Base-by-base conservation (phyloP, 2,329 filamentous ascomycete species). In the Calonectria ilicicola region DNA sequence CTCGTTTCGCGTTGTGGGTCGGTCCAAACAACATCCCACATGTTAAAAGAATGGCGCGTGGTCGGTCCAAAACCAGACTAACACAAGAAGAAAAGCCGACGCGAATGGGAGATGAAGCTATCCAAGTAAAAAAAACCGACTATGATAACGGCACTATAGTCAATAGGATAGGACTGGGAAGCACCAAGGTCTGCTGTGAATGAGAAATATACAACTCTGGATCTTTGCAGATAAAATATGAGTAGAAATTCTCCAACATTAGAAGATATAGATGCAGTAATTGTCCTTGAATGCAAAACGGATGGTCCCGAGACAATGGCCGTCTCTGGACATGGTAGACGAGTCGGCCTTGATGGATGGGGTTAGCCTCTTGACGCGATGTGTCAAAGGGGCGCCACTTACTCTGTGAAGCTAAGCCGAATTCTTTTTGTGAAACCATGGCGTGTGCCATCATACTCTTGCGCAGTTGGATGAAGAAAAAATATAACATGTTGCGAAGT, bases 1-100 rank as follows among this genome's bases (percentile, higher is more conserved):
- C 70, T 71, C 0, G 76, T 72, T 46, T 78, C 76, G 53, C 70
- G 69, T 26, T 65, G 15, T 67, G 72, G 64, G 47, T 72, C 27
- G 12, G 60, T 73, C 76, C 76, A 78, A 21, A 63, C 73, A 38
- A 74, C 74, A 17, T 78, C 74, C 76, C 76, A 78, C 76, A 78
- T 78, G 21, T 62, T 78, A 21, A 7, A 51, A 60, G 67, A 27
- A 17, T 53, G 67, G 64, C 21, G 17, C 4, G 47, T 21, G 21
- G 10, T 49, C 15, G 19, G 14, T 49, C n/a, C n/a, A 15, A 63
- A 42, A 14, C 10, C 8, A 14, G 32, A 35, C 32, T 12, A 14
- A 35, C 32, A 12, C 8, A 35, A 3, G 10, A 35, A 5, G 10
- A 35, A 9, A 3, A 35, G 12, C 3, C 12, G 32, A 9, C 3